phyloP scores from a whole-genome alignment of 2,329 filamentous ascomycete genomes.

The Tolypocladium inflatum region DNA sequence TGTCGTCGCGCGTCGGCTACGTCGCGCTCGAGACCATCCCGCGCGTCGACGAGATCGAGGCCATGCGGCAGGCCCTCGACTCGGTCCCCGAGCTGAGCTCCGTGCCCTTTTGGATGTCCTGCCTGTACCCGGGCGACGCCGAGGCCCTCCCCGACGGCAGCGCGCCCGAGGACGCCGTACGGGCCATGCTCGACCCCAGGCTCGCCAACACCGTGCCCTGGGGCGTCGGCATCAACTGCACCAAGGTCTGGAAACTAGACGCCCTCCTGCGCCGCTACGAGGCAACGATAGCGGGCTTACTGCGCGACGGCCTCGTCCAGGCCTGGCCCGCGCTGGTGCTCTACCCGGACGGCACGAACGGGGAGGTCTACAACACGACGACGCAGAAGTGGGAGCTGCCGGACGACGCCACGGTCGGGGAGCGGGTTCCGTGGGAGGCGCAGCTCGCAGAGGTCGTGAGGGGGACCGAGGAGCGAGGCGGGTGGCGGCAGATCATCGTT shows the following conservation, averaged over 20 bases:
- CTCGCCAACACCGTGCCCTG: constrained; percentile 31
- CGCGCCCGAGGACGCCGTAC: constrained; percentile 21
- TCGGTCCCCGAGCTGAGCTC: constrained; percentile 14
- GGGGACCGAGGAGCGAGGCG: constrained; percentile 21
- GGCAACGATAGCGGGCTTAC: constrained; percentile 29
- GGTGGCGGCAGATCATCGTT: constrained; percentile 37
- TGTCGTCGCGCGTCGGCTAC: constrained; percentile 36
- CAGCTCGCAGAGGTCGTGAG: constrained; percentile 32
- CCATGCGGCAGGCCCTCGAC: constrained; percentile 37
- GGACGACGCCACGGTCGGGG: constrained; percentile 9
- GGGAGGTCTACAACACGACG: constrained; percentile 55
- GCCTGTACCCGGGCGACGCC: constrained; percentile 49
- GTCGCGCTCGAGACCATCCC: constrained; percentile 60
- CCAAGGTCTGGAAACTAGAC: constrained; percentile 53
- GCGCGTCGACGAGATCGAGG: constrained; percentile 50
- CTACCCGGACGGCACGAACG: constrained; percentile 61
- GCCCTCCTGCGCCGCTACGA: constrained; percentile 46
- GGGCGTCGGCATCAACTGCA: constrained; percentile 62
- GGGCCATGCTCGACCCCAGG: constrained; percentile 25
- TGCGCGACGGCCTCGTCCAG: constrained; percentile 19
- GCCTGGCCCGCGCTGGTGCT: constrained; percentile 47
- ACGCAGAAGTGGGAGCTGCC: constrained; percentile 50
- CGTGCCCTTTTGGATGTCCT: constrained; percentile 50
- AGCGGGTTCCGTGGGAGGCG: constrained; percentile 32
- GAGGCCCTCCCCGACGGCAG: constrained; percentile 48